Percentiles rank a stretch among this genome's conserved stretches.
Evolutionary conservation across 1,284 basidiomycete genomes (phyloP).

Genomic region (Mycosarcoma maydis): DNA sequence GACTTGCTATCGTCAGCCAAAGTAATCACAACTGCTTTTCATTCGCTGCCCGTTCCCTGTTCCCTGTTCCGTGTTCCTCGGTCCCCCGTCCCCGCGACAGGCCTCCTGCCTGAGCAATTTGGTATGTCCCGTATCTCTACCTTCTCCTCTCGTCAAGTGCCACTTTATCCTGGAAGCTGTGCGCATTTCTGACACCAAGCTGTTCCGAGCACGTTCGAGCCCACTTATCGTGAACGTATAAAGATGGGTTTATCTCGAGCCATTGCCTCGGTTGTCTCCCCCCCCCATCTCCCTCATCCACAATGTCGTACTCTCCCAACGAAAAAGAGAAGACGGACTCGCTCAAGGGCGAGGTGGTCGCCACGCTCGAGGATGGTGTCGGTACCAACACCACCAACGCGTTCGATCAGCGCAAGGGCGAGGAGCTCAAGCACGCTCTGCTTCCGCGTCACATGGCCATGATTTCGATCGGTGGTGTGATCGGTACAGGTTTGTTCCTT

Average conservation of each 20-base stretch:
- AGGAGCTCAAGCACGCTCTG: conserved; percentile 53
- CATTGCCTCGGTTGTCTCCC: not conserved
- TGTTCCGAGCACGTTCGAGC: too few species aligned
- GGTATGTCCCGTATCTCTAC: too few species aligned
- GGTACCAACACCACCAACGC: conserved; percentile 22
- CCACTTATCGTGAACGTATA: conserved; percentile 17
- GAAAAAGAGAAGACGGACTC: conserved; percentile 41
- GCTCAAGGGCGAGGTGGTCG: conserved; percentile 27
- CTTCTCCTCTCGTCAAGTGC: too few species aligned
- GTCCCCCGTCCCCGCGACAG: not conserved
- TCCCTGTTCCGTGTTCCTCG: not conserved
- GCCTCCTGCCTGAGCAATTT: not conserved
- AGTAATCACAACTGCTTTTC: conserved; percentile 5
- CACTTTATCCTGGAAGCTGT: too few species aligned
- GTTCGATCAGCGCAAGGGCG: conserved; percentile 48
- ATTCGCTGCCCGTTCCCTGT: conserved; percentile 28
- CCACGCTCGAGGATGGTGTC: conserved; percentile 44
- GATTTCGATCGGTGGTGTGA: conserved; percentile 50
- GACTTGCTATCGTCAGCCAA: conserved; percentile 19
- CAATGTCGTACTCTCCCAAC: conserved; percentile 36
- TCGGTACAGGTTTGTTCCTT: conserved; percentile 72
- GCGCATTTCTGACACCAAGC: too few species aligned
- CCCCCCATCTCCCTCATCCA: conserved; percentile 2
- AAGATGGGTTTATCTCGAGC: conserved; percentile 1
- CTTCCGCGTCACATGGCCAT: conserved; percentile 53